Evolutionary conservation across 2,329 filamentous ascomycete genomes (phyloP), one percentile per base, ranked within the genome.

Genomic region (Colletotrichum gigasporum): DNA sequence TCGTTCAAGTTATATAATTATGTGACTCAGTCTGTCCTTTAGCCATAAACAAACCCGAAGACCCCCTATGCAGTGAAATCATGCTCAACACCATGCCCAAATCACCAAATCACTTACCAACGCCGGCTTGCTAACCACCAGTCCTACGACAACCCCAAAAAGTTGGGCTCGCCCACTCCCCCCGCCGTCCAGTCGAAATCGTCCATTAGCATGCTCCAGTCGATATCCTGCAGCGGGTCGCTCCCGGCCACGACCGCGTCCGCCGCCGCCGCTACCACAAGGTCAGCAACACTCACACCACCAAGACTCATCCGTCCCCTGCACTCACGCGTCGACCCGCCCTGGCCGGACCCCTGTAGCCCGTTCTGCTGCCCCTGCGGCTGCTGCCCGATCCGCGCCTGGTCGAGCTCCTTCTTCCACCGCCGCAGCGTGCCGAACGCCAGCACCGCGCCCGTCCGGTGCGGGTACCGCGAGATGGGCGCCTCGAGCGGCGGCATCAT

Each of bases 171-270:
- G 3, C 55, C 61, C 16, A 26, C 65, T 3, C 51, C 65, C 3
- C 62, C 65, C 4, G 50, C 56, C 5, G 42, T 77, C 82, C 81
- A 83, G 63, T 82, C 81, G 69, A 84, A 83, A 45, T 84, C 82
- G 59, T 83, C 80, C 76, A 84, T 79, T 30, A 84, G 79, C 58
- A 82, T 78, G 63, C 80, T 77, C 82, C 82, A 84, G 70, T 85
- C 82, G 39, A 84, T 76, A 44, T 82, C 78, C 52, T 82, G 79
- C 28, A 83, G 74, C 3, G 73, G 71, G 51, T 82, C 79, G 14
- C 51, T 61, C 48, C 45, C 22, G 55, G 58, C 35, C 51, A 52
- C 34, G n/a, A 53, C 34, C 48, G 48, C n/a, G 24, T 63, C 42
- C 44, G 51, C 44, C 30, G 48, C 48, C 22, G 62, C 62, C 35